Percentiles rank a stretch among this genome's conserved stretches.
phyloP scores from a whole-genome alignment of 495 filamentous ascomycete genomes.

The Aspergillus haitiensis region DNA sequence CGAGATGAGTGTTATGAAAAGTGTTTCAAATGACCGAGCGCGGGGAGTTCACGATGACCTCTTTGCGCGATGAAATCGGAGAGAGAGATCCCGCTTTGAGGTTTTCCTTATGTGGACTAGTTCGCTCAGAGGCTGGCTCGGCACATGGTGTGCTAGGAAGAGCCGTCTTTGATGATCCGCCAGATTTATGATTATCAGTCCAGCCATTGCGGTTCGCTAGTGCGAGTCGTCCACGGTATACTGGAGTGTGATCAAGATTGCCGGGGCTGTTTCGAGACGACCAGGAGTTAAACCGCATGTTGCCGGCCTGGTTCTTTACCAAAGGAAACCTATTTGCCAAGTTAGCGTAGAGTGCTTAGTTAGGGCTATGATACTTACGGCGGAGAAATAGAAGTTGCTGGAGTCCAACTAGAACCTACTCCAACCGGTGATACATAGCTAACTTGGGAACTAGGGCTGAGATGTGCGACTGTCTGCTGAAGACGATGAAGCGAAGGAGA shows the following conservation, averaged over 20 bases:
- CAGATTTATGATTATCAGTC: constrained; percentile 32
- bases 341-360: constrained; percentile 24
- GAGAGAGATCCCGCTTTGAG: constrained; percentile 38
- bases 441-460: constrained; percentile 44
- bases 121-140: constrained; percentile 28
- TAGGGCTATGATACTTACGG: constrained; percentile 35
- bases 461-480: constrained; percentile 33
- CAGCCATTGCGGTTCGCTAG: constrained; percentile 29
- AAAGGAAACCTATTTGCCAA: constrained; percentile 34
- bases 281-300: constrained; percentile 33
- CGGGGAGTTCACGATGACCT: constrained; percentile 29
- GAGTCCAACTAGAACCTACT: constrained; percentile 45
- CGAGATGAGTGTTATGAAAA: not conserved
- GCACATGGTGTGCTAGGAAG: constrained; percentile 30
- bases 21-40: constrained; percentile 24
- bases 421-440: constrained; percentile 46
- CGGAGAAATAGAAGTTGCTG: constrained; percentile 51
- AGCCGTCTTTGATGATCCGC: constrained; percentile 35
- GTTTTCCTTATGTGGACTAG: constrained; percentile 40
- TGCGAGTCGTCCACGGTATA: constrained; percentile 30
- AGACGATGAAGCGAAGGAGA: constrained; percentile 40
- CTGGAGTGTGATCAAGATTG: constrained; percentile 34
- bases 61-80: constrained; percentile 37
- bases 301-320: constrained; percentile 37
- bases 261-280: constrained; percentile 32